Percentiles rank a stretch among this genome's conserved stretches.
phyloP scores from a whole-genome alignment of 345 rosid genomes.

The Jatropha curcas region DNA sequence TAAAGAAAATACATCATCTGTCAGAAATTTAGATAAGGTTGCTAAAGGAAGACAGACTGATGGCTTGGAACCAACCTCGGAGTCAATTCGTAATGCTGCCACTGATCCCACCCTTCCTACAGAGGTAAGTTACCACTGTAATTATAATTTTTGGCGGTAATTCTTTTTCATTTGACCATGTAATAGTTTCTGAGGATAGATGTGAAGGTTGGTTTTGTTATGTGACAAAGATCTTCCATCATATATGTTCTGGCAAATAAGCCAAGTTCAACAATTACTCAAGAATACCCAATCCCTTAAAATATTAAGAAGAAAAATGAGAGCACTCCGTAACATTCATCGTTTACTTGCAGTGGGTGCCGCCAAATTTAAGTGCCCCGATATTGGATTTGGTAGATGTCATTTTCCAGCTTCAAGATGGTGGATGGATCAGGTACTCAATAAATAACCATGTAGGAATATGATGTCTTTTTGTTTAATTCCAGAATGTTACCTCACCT shows the following conservation, averaged over 20 bases:
- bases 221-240: background rate
- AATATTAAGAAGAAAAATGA: background rate
- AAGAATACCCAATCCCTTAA: background rate
- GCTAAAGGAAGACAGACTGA: constrained; percentile 44
- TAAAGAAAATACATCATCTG: constrained; percentile 23
- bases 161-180: background rate
- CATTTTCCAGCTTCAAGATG: constrained; percentile 93
- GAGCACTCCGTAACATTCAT: background rate
- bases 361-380: constrained; percentile 84
- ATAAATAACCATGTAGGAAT: background rate
- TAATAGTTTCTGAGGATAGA: background rate
- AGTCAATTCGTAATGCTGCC: constrained; percentile 43
- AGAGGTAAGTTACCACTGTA: constrained; percentile 55
- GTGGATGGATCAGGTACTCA: constrained; percentile 96
- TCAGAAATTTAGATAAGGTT: constrained; percentile 31
- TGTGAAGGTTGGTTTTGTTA: background rate
- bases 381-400: constrained; percentile 86
- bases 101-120: constrained; percentile 56
- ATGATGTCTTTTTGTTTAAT: background rate
- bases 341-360: constrained; percentile 80
- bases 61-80: constrained; percentile 39
- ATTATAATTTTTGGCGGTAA: background rate
- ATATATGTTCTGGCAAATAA: background rate
- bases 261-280: background rate
- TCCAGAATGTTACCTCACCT: background rate